These are phyloP conservation scores for Heterobasidion annosum DNA, from an alignment of 1,284 basidiomycete genomes.

Conservation along the genomic window DNA sequence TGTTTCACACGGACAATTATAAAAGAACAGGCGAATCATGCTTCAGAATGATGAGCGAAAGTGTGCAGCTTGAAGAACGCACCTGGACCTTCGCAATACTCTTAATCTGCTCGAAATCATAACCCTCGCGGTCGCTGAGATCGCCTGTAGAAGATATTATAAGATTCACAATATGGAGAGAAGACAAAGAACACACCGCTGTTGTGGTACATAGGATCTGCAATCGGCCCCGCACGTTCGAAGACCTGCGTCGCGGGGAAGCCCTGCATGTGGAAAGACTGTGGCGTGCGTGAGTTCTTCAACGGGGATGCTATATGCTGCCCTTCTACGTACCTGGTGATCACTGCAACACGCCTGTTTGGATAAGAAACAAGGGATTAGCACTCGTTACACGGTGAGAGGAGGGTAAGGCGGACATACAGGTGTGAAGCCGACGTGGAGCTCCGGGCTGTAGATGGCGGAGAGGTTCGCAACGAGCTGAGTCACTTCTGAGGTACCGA, in stretches of 20 bases:
- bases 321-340: no score
- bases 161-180: background rate
- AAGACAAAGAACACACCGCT: slow-evolving; percentile 37
- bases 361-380: no score
- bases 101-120: slow-evolving; percentile 72
- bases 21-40: no score
- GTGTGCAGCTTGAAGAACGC: slow-evolving; percentile 11
- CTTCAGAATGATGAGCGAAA: no score
- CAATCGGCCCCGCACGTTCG: slow-evolving; percentile 75
- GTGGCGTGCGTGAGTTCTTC: background rate
- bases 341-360: no score
- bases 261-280: slow-evolving; percentile 77
- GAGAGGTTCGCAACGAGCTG: slow-evolving; percentile 70
- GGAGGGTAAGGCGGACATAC: slow-evolving; percentile 23
- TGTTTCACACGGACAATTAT: no score
- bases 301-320: background rate
- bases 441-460: slow-evolving; percentile 71
- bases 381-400: no score
- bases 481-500: slow-evolving; percentile 69
- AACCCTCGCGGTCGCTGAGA: slow-evolving; percentile 65
- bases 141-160: slow-evolving; percentile 38
- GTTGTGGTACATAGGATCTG: slow-evolving; percentile 82
- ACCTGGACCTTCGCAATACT: slow-evolving; percentile 83
- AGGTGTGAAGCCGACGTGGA: slow-evolving; percentile 67
- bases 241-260: slow-evolving; percentile 79